Conservation (phyloP, 345 rosid genomes). For the Salix purpurea region DNA sequence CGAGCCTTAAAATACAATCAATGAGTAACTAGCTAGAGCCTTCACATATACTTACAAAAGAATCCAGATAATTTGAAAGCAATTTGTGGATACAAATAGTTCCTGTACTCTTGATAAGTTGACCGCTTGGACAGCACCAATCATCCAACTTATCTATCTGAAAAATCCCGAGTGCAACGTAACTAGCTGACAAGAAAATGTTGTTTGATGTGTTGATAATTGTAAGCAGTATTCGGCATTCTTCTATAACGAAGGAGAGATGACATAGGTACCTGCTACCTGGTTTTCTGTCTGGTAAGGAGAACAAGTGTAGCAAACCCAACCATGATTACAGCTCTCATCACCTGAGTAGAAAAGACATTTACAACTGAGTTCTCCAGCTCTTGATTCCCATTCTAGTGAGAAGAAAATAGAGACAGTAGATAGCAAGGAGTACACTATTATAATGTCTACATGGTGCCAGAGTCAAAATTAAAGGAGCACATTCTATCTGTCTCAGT, state of each 20-base stretch:
- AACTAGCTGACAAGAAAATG: background rate
- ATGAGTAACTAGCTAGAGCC: too few species aligned
- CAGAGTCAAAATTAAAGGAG: too few species aligned
- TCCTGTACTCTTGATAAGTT: background rate
- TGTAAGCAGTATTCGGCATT: background rate
- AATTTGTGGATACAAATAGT: background rate
- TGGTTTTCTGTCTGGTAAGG: constrained; percentile 45
- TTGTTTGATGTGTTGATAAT: background rate
- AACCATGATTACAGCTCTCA: constrained; percentile 48
- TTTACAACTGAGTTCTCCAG: background rate
- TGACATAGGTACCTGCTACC: constrained; percentile 22
- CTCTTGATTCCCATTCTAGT: too few species aligned
- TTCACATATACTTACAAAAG: background rate
- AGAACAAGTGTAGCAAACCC: constrained; percentile 61
- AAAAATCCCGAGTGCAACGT: background rate
- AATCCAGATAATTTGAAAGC: background rate
- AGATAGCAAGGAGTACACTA: too few species aligned
- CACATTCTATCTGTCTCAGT: too few species aligned
- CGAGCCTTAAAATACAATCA: too few species aligned
- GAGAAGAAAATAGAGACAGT: too few species aligned
- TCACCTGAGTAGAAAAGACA: constrained; percentile 24
- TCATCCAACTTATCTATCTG: background rate
- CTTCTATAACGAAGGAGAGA: too few species aligned
- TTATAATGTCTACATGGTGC: too few species aligned
- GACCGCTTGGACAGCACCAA: background rate